Base-by-base conservation (phyloP, 2,329 filamentous ascomycete species). In the Grosmannia serpens region DNA sequence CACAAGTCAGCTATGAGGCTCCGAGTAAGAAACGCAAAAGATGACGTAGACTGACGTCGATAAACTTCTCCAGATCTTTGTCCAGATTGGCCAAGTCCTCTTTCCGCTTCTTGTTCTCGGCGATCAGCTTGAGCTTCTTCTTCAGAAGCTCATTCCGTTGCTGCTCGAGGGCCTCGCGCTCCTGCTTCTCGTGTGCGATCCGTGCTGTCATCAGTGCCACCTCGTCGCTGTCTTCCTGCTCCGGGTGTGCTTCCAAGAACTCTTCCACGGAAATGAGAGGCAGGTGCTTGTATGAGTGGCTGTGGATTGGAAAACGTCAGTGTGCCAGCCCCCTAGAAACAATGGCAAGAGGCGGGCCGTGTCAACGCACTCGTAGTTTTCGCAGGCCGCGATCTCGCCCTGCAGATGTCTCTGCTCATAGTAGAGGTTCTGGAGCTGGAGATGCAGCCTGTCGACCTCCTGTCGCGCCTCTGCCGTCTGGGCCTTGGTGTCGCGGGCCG, bases 361-460 rank as follows among this genome's bases (percentile, higher is more conserved):
- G 26, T 8, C 9, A 10, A 57, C 88, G 62, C 75, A 95, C 90
- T 96, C 89, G 66, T 95, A 96, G 56, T 86, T 87, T 69, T 96
- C 89, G 70, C 94, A 97, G 10, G 89, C 90, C 0, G 83, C 77
- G 61, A 99, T 97, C 73, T 99, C 94, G 54, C 89, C 89, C 63
- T 88, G 84, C 58, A 99, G 75, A 71, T 96, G 91, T 58, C 89
- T 80, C 74, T 97, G 91, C 72, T 99, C 92, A 69, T 99, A 99
- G 71, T 94, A 95, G 9, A 99, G 76, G 68, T 99, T 99, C 73
- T 97, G 92, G 58, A 99, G 79, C 68, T 95, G 89, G 44, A 99
- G 79, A 69, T 97, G 91, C 61, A 99, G 78, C 55, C 86, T 84
- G 70, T 99, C 94, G 63, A 97, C 90, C 72, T 96, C 90, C 66